Conservation (phyloP, 345 rosid species). For the Litchi chinensis region DNA sequence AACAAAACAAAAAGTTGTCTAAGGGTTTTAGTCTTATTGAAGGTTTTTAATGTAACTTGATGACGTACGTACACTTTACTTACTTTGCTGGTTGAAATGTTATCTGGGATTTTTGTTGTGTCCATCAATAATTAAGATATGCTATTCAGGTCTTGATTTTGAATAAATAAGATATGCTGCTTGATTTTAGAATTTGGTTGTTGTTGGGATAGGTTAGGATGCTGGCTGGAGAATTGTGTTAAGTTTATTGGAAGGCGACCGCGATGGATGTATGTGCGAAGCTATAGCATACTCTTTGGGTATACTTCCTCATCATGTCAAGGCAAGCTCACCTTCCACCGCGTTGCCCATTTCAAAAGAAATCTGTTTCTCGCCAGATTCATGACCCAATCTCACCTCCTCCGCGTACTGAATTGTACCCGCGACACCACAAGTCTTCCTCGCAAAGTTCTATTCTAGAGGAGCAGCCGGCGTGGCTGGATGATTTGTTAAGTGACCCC, state of each 20-base stretch:
- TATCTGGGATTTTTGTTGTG: not conserved
- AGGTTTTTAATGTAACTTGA: not conserved
- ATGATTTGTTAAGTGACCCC: slow-evolving; percentile 56
- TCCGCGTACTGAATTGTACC: slow-evolving; percentile 29
- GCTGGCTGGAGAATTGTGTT: slow-evolving; percentile 27
- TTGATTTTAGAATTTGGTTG: not conserved
- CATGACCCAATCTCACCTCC: slow-evolving; percentile 39
- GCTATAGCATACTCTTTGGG: slow-evolving; percentile 10
- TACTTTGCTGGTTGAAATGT: not conserved
- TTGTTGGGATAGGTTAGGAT: slow-evolving; percentile 30
- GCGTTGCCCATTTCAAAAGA: slow-evolving; percentile 67
- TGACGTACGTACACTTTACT: not conserved
- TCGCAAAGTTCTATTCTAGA: slow-evolving; percentile 51
- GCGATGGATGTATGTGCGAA: slow-evolving; percentile 11
- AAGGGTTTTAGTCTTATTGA: slow-evolving; percentile 1
- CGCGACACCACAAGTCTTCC: slow-evolving; percentile 44
- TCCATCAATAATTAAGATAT: not conserved
- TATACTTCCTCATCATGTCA: slow-evolving; percentile 47
- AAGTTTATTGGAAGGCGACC: not conserved
- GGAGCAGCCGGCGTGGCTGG: slow-evolving; percentile 69
- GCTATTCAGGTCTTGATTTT: slow-evolving; percentile 5
- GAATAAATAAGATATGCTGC: not conserved
- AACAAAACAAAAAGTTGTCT: not conserved
- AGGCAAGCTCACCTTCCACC: slow-evolving; percentile 77
- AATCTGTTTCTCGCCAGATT: slow-evolving; percentile 31